phyloP scores from a whole-genome alignment of 257 asterid species.

The Solanum chilense region DNA sequence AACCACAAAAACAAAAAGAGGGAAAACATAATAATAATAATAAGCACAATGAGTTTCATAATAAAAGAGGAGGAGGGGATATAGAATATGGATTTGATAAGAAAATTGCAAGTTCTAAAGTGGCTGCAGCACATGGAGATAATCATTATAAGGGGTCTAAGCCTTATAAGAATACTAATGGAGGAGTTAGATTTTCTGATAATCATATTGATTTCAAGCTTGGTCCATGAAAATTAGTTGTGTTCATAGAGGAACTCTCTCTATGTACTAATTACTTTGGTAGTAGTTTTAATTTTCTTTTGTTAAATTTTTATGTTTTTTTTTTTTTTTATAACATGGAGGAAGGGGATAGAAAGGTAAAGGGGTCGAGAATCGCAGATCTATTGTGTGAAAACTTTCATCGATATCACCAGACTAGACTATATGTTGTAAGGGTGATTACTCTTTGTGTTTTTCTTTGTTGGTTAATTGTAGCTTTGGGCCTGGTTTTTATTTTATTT shows the following conservation, averaged over 20 bases:
- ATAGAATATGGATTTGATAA: slow-evolving; percentile 67
- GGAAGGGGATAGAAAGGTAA: background rate
- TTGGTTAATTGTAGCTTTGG: background rate
- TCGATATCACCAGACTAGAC: background rate
- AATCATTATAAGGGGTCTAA: slow-evolving; percentile 17
- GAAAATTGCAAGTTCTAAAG: slow-evolving; percentile 18
- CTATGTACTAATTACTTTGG: background rate
- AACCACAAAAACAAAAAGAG: slow-evolving; percentile 26
- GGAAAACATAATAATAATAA: slow-evolving; percentile 12
- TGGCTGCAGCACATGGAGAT: slow-evolving; percentile 12
- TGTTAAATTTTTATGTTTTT: background rate
- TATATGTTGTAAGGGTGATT: background rate
- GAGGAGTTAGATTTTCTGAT: slow-evolving; percentile 40
- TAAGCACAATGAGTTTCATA: slow-evolving; percentile 22
- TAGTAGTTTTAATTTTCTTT: background rate
- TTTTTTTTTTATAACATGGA: background rate
- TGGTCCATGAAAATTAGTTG: background rate
- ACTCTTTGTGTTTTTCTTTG: background rate
- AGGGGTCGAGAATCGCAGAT: background rate
- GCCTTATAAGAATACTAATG: slow-evolving; percentile 9
- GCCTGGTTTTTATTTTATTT: background rate
- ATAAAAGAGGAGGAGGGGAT: slow-evolving; percentile 36
- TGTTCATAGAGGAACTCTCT: background rate
- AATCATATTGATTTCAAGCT: slow-evolving; percentile 27
- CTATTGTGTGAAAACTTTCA: background rate